phyloP scores from a whole-genome alignment of 139 green algal species.

The Picochlorum sp. region DNA sequence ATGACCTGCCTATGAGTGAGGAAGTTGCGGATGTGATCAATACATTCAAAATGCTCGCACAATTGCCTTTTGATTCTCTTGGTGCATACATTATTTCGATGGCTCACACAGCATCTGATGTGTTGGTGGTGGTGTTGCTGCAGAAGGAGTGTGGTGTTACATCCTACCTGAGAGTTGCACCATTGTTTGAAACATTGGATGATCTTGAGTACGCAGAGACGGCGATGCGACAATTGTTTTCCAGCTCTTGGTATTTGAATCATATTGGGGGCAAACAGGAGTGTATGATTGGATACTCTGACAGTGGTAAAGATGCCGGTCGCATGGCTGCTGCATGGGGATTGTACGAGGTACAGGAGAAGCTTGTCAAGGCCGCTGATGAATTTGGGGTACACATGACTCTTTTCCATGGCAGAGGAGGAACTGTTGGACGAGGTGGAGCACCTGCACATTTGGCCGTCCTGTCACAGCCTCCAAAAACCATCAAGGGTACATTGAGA shows the following conservation, averaged over 20 bases:
- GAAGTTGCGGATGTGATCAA: constrained; percentile 77
- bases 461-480: constrained; percentile 82
- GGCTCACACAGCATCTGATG: constrained; percentile 73
- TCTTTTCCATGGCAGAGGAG: constrained; percentile 95
- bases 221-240: constrained; percentile 52
- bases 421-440: constrained; percentile 90
- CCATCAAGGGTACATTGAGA: constrained; percentile 74
- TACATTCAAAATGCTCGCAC: constrained; percentile 62
- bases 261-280: constrained; percentile 50
- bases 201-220: constrained; percentile 65
- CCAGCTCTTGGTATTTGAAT: constrained; percentile 51
- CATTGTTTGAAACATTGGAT: constrained; percentile 93
- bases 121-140: constrained; percentile 91
- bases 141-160: constrained; percentile 50
- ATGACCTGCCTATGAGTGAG: constrained; percentile 61
- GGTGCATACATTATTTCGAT: constrained; percentile 96
- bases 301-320: constrained; percentile 95
- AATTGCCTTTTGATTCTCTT: constrained; percentile 52
- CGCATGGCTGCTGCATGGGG: constrained; percentile 86
- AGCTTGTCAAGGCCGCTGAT: constrained; percentile 27
- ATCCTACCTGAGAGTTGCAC: constrained; percentile 70
- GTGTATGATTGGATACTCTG: constrained; percentile 95
- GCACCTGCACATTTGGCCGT: constrained; percentile 91
- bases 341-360: constrained; percentile 67
- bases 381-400: constrained; percentile 66